Conservation (phyloP, 2,329 filamentous ascomycete species). For the Colletotrichum sp. region DNA sequence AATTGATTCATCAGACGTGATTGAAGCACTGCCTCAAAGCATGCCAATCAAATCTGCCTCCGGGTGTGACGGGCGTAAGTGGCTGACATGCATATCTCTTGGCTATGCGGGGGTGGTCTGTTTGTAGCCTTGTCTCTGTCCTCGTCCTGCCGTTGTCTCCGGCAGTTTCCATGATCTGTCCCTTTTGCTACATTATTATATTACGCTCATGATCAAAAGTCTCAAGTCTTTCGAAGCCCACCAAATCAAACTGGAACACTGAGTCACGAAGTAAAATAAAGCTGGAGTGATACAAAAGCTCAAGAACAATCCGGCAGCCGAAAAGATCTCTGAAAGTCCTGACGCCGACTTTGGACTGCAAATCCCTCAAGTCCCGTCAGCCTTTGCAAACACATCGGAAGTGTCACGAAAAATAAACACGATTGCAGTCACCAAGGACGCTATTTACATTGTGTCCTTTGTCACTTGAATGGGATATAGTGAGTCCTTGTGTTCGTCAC, state of each 20-base stretch:
- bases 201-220: not conserved
- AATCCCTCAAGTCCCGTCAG: rapidly evolving
- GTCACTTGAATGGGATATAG: rapidly evolving
- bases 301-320: not conserved
- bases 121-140: not conserved
- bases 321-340: not conserved
- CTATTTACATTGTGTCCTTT: rapidly evolving
- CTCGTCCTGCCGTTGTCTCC: not conserved
- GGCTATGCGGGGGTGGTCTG: not conserved
- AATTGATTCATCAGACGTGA: not conserved
- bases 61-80: rapidly evolving
- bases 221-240: not conserved
- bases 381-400: not conserved
- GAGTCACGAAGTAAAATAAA: not conserved
- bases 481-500: not conserved
- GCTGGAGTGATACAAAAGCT: rapidly evolving
- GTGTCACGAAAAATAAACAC: rapidly evolving
- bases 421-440: rapidly evolving
- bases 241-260: not conserved
- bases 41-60: not conserved
- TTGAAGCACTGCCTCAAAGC: not conserved
- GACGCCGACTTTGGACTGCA: not conserved
- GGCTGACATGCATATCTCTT: not conserved
- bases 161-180: rapidly evolving
- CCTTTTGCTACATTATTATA: not conserved